phyloP scores from a whole-genome alignment of 257 asterid genomes.

The Henckelia pumila region DNA sequence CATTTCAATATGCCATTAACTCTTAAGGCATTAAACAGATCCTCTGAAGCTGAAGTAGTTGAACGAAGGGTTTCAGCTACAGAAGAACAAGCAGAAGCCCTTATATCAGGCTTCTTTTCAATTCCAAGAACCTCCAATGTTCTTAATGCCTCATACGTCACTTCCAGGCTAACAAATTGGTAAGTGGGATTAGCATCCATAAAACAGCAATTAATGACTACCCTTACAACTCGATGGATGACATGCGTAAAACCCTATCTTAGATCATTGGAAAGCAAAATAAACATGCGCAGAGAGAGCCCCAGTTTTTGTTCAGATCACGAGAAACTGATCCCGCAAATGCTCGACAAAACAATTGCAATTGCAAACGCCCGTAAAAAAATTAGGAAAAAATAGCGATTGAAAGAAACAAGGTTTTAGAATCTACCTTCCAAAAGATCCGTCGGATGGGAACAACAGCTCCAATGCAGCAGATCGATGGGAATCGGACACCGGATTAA shows the following conservation, averaged over 20 bases:
- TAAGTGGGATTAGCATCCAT: conserved; percentile 22
- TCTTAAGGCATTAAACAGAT: conserved; percentile 44
- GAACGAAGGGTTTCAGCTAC: conserved; percentile 39
- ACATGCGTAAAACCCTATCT: background rate
- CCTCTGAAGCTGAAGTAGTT: conserved; percentile 41
- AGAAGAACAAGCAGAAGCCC: conserved; percentile 37
- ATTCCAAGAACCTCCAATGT: conserved; percentile 83
- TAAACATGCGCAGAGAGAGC: background rate
- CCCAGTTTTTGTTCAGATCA: background rate
- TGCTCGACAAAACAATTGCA: background rate
- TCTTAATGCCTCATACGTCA: conserved; percentile 73
- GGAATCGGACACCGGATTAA: conserved; percentile 69
- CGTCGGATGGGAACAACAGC: conserved; percentile 49
- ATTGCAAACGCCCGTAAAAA: background rate
- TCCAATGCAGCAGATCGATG: conserved; percentile 92
- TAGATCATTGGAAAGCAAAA: background rate
- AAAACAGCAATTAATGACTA: conserved; percentile 9
- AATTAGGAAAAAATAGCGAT: background rate
- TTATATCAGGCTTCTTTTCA: conserved; percentile 41
- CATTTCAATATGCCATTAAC: conserved; percentile 47
- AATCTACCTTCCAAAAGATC: conserved; percentile 65
- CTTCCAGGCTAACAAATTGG: conserved; percentile 62
- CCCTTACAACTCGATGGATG: background rate
- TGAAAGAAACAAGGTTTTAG: conserved; percentile 34
- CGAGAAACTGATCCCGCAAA: background rate